phyloP scores from a whole-genome alignment of 164 flowering plant genomes.

The grape (Vitis vinifera) region DNA sequence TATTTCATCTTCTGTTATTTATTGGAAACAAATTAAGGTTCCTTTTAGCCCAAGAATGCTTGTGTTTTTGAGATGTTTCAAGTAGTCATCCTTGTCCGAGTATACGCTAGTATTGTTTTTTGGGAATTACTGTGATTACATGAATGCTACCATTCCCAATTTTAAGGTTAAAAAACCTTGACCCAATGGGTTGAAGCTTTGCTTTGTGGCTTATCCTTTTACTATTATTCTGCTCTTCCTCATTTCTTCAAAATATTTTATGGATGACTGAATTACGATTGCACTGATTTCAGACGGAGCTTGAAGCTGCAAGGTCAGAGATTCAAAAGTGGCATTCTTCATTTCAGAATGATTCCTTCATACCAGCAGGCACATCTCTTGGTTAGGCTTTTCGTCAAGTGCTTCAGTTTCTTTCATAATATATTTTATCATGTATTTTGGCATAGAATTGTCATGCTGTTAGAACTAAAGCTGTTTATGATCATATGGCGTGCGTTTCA shows the following conservation, averaged over 20 bases:
- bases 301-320: conserved; percentile 80
- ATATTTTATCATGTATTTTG: not conserved
- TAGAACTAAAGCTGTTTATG: too few relatives aligned
- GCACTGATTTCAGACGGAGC: conserved; percentile 57
- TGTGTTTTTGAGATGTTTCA: too few relatives aligned
- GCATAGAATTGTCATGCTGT: too few relatives aligned
- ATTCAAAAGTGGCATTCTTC: conserved; percentile 89
- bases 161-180: not conserved
- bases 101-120: too few relatives aligned
- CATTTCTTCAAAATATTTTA: not conserved
- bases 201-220: not conserved
- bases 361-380: conserved; percentile 58
- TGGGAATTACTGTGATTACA: not conserved
- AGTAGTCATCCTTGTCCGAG: too few relatives aligned
- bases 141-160: not conserved
- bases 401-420: not conserved
- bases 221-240: not conserved
- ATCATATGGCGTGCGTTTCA: too few relatives aligned
- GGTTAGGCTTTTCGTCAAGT: conserved; percentile 37
- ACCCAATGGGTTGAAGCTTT: not conserved
- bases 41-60: too few relatives aligned
- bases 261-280: not conserved
- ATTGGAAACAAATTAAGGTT: too few relatives aligned
- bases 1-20: too few relatives aligned
- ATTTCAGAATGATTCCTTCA: conserved; percentile 71